Evolutionary conservation across 2,329 filamentous ascomycete genomes (phyloP).

Genomic region (Biscogniauxia mediterranea): DNA sequence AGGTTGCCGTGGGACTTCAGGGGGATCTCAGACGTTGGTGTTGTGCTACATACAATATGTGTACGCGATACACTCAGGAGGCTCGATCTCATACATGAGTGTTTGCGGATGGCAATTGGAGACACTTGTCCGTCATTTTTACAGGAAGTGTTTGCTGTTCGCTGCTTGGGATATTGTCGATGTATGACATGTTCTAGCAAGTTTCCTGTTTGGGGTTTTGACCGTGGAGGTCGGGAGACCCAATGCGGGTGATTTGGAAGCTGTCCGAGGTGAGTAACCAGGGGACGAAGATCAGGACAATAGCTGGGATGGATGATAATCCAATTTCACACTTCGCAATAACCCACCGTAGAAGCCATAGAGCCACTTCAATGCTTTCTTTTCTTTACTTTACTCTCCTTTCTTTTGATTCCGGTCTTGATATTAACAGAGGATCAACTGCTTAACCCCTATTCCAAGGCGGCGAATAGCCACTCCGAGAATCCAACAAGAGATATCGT

Average conservation of each 20-base stretch:
- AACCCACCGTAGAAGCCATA: not conserved
- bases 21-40: conserved; percentile 10
- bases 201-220: conserved; percentile 1
- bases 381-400: too few species aligned
- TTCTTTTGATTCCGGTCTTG: too few species aligned
- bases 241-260: not conserved
- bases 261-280: not conserved
- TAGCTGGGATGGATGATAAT: not conserved
- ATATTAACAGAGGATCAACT: too few species aligned
- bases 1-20: conserved; percentile 19
- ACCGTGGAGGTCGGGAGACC: not conserved
- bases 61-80: conserved; percentile 9
- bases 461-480: not conserved
- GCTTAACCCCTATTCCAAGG: not conserved
- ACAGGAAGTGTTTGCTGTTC: conserved; percentile 1
- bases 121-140: conserved; percentile 1
- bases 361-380: not conserved
- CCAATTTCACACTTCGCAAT: not conserved
- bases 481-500: not conserved
- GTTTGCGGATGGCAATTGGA: conserved; percentile 10
- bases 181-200: conserved; percentile 7
- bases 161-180: conserved; percentile 5
- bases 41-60: conserved; percentile 23
- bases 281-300: not conserved
- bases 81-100: conserved; percentile 3